Base-by-base conservation (phyloP, 768 basidiomycete species). In the Dioszegia hungarica region DNA sequence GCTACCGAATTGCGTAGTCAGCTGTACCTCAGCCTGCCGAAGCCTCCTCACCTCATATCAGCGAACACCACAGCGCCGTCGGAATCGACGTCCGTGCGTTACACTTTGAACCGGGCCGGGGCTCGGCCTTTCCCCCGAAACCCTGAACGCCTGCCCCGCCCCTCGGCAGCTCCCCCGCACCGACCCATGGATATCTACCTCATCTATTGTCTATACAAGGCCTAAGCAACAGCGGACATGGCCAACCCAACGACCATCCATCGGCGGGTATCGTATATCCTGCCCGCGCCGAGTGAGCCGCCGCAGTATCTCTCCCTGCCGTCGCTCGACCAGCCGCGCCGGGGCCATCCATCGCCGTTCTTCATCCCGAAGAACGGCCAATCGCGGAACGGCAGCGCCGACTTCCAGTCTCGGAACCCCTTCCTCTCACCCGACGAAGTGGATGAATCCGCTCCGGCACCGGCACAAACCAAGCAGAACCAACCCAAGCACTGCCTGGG, bases 401-500 rank as follows among this genome's bases (percentile, higher is more conserved):
- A 57, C 12, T 45, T 52, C 11, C 56, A 52, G 38, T 58, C 52
- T 28, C 39, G 37, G 66, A 56, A 68, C 66, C 48, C 61, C 57
- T 46, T 69, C 66, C 41, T 59, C 61, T 19, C 51, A 55, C 44
- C 49, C 3, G 52, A 44, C 20, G 52, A 54, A 17, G 15, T 54
- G 5, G 50, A 29, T 28, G 17, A 8, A 2, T 12, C 33, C 5
- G 12, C 49, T 2, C 46, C 61, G 17, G 11, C 50, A 9, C 17
- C 65, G 41, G 5, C 36, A 20, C 37, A 43, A 9, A 37, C 34
- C 17, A 39, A 53, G 15, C 5, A 31, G 25, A 75, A 76, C 11
- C 84, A 88, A 61, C 87, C 89, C n/a, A 82, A 86, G 29, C 92
- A 97, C 77, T 83, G 90, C 20, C 82, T 97, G 0, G 90, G 90